These are phyloP conservation scores for Trametes cubensis DNA, from an alignment of 768 basidiomycete genomes.

Conservation along the genomic window DNA sequence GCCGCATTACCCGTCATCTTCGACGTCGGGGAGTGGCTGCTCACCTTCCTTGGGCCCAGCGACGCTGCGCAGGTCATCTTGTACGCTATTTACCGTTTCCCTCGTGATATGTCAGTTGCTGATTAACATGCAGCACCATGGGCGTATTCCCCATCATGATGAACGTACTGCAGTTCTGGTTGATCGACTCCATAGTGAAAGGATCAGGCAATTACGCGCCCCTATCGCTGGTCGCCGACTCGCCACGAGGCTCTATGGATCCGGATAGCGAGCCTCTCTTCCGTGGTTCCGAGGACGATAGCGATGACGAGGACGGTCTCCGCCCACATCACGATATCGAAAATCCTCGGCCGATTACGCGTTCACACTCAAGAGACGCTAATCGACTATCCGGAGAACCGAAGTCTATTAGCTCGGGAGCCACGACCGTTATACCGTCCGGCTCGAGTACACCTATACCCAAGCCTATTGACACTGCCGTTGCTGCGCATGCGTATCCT, in stretches of 20 bases:
- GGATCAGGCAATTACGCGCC: conserved; percentile 47
- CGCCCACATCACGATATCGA: conserved; percentile 46
- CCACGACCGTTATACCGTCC: conserved; percentile 34
- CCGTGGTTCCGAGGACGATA: conserved; percentile 53
- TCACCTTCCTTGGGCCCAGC: conserved; percentile 74
- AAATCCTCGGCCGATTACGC: conserved; percentile 43
- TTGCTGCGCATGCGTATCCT: conserved; percentile 60
- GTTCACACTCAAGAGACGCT: conserved; percentile 30
- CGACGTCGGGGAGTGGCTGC: conserved; percentile 80
- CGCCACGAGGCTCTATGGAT: conserved; percentile 41
- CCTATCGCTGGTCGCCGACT: conserved; percentile 44
- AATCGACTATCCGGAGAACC: conserved; percentile 33
- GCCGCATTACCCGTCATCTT: conserved; percentile 71
- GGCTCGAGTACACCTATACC: conserved; percentile 31
- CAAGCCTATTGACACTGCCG: conserved; percentile 30
- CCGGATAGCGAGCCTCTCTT: conserved; percentile 68
- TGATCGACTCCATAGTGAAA: conserved; percentile 93
- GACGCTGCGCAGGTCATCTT: conserved; percentile 77
- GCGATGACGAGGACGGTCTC: conserved; percentile 39
- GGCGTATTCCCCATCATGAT: conserved; percentile 87
- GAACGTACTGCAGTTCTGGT: conserved; percentile 92
- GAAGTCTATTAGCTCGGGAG: conserved; percentile 44
- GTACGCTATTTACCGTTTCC: conserved; percentile 48
- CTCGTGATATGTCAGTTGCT: not conserved
- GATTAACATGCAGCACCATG: conserved; percentile 69